Conservation (phyloP, 2,329 filamentous ascomycete species). For the Verticillium zaregamsianum region DNA sequence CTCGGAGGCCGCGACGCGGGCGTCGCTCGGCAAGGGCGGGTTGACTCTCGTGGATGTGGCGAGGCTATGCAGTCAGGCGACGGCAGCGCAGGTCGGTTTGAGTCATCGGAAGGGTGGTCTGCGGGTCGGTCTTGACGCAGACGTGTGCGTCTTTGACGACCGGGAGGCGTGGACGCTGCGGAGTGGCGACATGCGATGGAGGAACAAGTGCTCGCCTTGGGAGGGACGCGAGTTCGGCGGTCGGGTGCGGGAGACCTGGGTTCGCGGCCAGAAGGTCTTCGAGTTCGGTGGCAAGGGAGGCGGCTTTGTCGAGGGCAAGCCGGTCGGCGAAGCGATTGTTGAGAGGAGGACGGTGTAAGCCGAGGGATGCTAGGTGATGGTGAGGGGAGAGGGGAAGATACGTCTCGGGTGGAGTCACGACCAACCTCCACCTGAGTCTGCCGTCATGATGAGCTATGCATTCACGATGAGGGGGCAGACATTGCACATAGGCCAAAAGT, state of each 20-base stretch:
- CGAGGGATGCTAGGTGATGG: not conserved
- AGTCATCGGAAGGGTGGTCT: constrained; percentile 78
- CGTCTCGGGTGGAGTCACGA: not conserved
- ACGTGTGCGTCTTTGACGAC: constrained; percentile 91
- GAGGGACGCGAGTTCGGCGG: constrained; percentile 75
- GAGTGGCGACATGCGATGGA: constrained; percentile 82
- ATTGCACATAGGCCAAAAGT: not conserved
- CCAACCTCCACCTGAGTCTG: not conserved
- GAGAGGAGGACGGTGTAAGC: constrained; percentile 49
- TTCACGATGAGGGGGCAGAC: not conserved
- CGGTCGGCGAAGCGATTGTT: constrained; percentile 51
- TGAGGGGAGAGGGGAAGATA: not conserved
- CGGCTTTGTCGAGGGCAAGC: constrained; percentile 45
- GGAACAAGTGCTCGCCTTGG: constrained; percentile 89
- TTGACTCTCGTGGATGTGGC: constrained; percentile 73
- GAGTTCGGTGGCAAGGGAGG: constrained; percentile 51
- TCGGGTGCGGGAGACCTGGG: constrained; percentile 79
- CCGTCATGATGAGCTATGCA: not conserved
- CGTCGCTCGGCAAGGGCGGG: constrained; percentile 38
- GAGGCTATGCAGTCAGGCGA: constrained; percentile 79
- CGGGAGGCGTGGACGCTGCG: constrained; percentile 70
- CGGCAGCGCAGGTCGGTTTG: constrained; percentile 83
- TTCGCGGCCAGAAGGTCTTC: constrained; percentile 74
- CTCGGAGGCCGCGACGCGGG: constrained; percentile 66
- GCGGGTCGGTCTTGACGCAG: constrained; percentile 77